Base-by-base conservation (phyloP, 2,329 filamentous ascomycete genomes). In the Aschersonia sp. region DNA sequence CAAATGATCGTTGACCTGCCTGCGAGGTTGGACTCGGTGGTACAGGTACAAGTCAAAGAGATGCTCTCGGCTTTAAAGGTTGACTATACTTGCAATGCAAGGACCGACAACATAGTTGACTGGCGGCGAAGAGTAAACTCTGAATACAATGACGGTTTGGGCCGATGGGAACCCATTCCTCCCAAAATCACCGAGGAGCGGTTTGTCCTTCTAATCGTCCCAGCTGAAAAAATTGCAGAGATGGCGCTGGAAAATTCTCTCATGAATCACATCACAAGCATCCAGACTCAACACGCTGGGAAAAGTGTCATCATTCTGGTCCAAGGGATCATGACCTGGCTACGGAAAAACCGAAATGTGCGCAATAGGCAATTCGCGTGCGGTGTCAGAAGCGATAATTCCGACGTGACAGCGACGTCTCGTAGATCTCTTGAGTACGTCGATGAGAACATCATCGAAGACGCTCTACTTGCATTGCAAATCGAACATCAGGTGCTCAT, bases 1-100 rank as follows among this genome's bases (percentile, higher is more conserved):
- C 85, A 92, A 60, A 90, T 92, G 85, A 81, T 90, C 46, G 71
- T 87, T 2, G 77, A 86, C 54, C 66, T 90, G 30, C 75, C 85
- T 0, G 63, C 65, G 0, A 72, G 71, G 2, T 64, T 90, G 1
- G 63, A 73, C 29, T 60, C 69, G 0, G 66, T 63, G 0, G 58
- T 72, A 30, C 66, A 59, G 30, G 60, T 68, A 1, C 72, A 75
- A 44, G 60, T 75, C 5, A 63, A 72, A 47, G 60, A 67, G 1
- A 63, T 81, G n/a, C 65, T 83, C 1, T 58, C 63, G 2, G 67
- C 71, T 2, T 56, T 79, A 3, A 63, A 70, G 11, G 72, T 78
- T 8, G 60, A 75, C 46, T 63, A 67, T 49, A 60, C 60, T 4
- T 74, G 69, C 66, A 54, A 68, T 1, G 73, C 35, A 37, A 37